Conservation (phyloP, 148 eudicot genomes). For the Chenopodium quinoa region DNA sequence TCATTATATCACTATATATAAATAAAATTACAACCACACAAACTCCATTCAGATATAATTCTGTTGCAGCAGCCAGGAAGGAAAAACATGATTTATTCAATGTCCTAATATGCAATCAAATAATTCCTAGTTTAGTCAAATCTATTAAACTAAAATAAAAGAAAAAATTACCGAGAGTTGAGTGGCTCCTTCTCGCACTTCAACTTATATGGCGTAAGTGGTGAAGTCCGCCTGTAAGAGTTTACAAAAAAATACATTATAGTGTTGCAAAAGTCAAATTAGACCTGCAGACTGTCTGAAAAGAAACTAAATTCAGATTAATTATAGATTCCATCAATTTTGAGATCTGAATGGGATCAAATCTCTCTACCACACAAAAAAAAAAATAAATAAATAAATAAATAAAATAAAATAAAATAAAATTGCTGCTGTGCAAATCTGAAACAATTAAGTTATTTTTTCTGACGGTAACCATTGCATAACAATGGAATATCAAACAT, state of each 20-base stretch:
- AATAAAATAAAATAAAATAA: no score
- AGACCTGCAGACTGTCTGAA: neutral
- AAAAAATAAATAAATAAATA: no score
- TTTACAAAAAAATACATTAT: neutral
- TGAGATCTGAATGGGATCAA: no score
- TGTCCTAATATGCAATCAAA: neutral
- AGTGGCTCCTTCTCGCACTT: constrained; percentile 91
- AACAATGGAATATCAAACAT: no score
- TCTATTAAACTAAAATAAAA: neutral
- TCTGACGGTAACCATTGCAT: no score
- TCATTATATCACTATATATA: neutral
- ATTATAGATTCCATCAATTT: neutral
- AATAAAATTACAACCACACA: neutral
- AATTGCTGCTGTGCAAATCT: neutral
- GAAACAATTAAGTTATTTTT: neutral
- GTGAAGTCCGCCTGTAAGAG: constrained; percentile 62
- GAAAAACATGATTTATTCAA: neutral
- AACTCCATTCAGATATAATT: neutral
- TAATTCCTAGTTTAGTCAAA: neutral
- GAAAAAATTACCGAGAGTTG: constrained; percentile 70
- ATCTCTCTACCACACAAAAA: no score
- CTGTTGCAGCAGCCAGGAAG: neutral
- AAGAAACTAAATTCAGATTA: neutral
- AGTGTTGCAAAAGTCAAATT: neutral
- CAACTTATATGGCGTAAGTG: constrained; percentile 59